Evolutionary conservation across 345 rosid genomes (phyloP), one percentile per base, ranked within the genome.

Genomic region (Gossypium australe): DNA sequence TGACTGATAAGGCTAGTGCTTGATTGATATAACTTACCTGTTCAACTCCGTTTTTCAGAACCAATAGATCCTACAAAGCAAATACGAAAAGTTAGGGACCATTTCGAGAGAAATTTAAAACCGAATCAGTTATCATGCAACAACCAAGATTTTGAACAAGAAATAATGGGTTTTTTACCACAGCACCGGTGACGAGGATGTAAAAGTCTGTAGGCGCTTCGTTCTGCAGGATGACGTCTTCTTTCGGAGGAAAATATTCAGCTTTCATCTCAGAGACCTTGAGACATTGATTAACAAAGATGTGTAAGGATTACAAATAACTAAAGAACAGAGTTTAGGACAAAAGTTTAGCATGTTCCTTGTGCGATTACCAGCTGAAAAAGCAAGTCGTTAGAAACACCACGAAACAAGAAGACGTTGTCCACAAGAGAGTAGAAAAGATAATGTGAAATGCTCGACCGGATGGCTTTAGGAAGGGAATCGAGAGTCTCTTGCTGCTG

Each of bases 221-320:
- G 49, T 91, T 91, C 81, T 89, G 92, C 78, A 91, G 85, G 77
- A 91, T 86, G 53, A 91, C 92, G 67, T 91, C 97, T 86, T 89
- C 97, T 81, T 89, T 91, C 25, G 93, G 96, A 65, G 96, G 96
- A 77, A 91, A 91, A 64, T 91, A 91, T 84, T 89, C 96, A 2
- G 96, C 92, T 78, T 89, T 87, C 93, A 91, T 91, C 82, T 91
- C 93, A 0, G 96, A 87, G 67, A 89, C 96, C 96, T 91, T 53
- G 13, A 10, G 62, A 68, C 71, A 73, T 67, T 52, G 45, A 69
- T 43, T 45, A 24, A 53, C 25, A n/a, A 61, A 41, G 53, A 71
- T 2, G 29, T 51, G 59, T 44, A 52, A 29, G 22, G 73, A 34
- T 27, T 25, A 12, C 64, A 51, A 11, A 14, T 43, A 64, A 27